phyloP scores from a whole-genome alignment of 805 yeast genomes.

The Candida arabinofermentans region DNA sequence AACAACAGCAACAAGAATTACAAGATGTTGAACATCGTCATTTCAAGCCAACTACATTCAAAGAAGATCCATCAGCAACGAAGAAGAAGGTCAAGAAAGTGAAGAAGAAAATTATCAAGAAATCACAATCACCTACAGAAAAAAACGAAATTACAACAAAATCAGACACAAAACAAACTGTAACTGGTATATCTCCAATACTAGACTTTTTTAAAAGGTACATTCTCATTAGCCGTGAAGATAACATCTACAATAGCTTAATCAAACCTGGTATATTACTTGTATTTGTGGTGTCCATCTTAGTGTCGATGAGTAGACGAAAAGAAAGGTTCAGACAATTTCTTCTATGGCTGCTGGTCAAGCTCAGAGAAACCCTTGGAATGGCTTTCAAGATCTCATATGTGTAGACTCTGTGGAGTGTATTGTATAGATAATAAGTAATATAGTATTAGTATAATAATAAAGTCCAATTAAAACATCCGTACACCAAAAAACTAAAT shows the following conservation, averaged over 20 bases:
- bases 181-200: not conserved
- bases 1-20: not conserved
- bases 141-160: not conserved
- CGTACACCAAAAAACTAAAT: not conserved
- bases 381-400: conserved; percentile 30
- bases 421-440: not conserved
- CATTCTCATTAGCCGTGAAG: not conserved
- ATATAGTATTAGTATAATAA: not conserved
- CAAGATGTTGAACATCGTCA: not conserved
- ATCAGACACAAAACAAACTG: too few relatives aligned
- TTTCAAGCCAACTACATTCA: not conserved
- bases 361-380: conserved; percentile 16
- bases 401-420: conserved; percentile 7
- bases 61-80: not conserved
- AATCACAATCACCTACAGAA: not conserved
- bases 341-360: conserved; percentile 16
- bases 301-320: conserved; percentile 11
- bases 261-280: conserved; percentile 12
- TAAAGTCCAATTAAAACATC: not conserved
- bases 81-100: conserved; percentile 2
- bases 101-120: conserved; percentile 2
- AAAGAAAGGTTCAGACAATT: conserved; percentile 6
- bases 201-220: conserved; percentile 5
- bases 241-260: conserved; percentile 4
- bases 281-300: conserved; percentile 14